A percentile compares a stretch with the other conserved stretches of the same genome.
Evolutionary conservation across 257 asterid species (phyloP).

Genomic region (Nyctanthes arbortristis): DNA sequence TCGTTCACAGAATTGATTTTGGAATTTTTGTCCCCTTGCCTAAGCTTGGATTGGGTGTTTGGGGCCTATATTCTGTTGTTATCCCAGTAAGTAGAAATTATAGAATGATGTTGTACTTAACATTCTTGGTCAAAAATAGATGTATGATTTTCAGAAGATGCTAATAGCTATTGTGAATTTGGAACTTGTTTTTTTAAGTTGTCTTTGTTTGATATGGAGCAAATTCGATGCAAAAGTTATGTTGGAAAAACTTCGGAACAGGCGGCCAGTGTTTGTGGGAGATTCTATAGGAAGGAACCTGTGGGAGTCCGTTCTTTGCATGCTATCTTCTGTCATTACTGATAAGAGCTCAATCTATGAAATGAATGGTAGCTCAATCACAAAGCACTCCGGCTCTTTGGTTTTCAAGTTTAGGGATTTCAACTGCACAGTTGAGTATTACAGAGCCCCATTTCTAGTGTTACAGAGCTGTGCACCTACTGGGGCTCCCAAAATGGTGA

Average conservation of each 20-base stretch:
- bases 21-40: neutral
- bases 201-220: slow-evolving; percentile 9
- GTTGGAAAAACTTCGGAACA: slow-evolving; percentile 68
- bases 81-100: neutral
- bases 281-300: slow-evolving; percentile 94
- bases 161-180: neutral
- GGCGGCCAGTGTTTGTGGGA: slow-evolving; percentile 71
- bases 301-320: slow-evolving; percentile 92
- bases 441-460: slow-evolving; percentile 88
- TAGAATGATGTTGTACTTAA: too few relatives aligned
- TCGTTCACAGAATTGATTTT: neutral
- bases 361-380: slow-evolving; percentile 75
- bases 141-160: neutral
- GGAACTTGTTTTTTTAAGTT: neutral
- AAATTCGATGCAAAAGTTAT: slow-evolving; percentile 70
- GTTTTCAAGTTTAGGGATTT: slow-evolving; percentile 59
- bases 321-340: slow-evolving; percentile 66
- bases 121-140: too few relatives aligned
- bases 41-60: neutral
- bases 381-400: slow-evolving; percentile 78
- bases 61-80: neutral
- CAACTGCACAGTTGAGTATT: slow-evolving; percentile 84
- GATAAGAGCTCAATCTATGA: slow-evolving; percentile 69
- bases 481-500: slow-evolving; percentile 50
- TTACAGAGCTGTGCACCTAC: slow-evolving; percentile 76